phyloP scores from a whole-genome alignment of 2,329 filamentous ascomycete genomes.

The Epicoccum nigrum region DNA sequence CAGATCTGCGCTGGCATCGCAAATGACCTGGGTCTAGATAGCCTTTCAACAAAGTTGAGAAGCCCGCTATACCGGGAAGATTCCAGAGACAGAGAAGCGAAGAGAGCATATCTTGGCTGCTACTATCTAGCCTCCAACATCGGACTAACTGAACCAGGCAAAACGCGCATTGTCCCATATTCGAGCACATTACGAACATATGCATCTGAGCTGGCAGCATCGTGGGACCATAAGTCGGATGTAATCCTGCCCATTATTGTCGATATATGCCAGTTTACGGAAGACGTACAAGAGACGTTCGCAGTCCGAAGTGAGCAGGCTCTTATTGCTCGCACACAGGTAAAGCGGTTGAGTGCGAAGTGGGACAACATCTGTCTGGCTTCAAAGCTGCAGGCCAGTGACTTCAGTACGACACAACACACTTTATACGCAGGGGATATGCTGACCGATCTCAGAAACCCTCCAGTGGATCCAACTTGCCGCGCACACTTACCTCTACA shows the following conservation, averaged over 20 bases:
- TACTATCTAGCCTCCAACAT: constrained; percentile 43
- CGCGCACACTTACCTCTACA: constrained; percentile 38
- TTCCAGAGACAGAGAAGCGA: constrained; percentile 36
- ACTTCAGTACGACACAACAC: constrained; percentile 35
- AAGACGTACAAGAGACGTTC: constrained; percentile 46
- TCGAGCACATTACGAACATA: constrained; percentile 38
- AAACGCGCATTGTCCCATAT: constrained; percentile 32
- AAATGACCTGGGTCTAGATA: constrained; percentile 40
- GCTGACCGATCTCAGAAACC: constrained; percentile 33
- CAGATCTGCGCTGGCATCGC: constrained; percentile 44
- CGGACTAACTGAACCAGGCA: constrained; percentile 32
- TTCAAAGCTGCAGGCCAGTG: constrained; percentile 37
- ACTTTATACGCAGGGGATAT: not conserved
- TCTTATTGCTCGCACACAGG: constrained; percentile 39
- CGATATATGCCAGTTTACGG: constrained; percentile 43
- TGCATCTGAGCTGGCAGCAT: constrained; percentile 39
- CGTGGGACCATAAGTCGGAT: constrained; percentile 41
- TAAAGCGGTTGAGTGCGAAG: constrained; percentile 42
- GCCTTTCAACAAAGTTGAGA: constrained; percentile 24
- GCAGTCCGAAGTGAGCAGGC: constrained; percentile 34
- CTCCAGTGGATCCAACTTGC: constrained; percentile 42
- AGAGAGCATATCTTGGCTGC: constrained; percentile 45
- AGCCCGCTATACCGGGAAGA: constrained; percentile 31
- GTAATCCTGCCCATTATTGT: constrained; percentile 38
- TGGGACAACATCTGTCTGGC: constrained; percentile 41